Evolutionary conservation across 768 basidiomycete species (phyloP).

Genomic region (Mrakia gelida): DNA sequence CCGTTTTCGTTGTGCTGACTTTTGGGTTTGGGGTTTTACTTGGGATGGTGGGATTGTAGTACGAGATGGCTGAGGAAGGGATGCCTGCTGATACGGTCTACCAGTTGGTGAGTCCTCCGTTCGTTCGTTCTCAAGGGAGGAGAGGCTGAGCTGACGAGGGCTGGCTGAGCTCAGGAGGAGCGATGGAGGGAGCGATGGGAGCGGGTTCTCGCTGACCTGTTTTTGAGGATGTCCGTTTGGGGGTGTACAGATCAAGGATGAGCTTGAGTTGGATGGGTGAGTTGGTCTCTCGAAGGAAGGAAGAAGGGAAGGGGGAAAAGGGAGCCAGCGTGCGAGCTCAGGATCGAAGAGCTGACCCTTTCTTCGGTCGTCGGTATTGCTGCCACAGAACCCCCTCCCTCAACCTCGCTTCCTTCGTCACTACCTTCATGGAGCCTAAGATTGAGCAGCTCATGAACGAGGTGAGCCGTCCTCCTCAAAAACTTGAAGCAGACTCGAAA

Average conservation of each 20-base stretch:
- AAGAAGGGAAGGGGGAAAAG: too few relatives aligned
- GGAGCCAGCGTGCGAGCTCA: too few relatives aligned
- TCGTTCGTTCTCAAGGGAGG: too few relatives aligned
- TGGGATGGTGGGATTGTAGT: constrained; percentile 13
- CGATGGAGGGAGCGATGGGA: background rate
- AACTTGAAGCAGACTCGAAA: background rate
- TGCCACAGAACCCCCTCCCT: constrained; percentile 33
- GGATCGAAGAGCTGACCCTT: too few relatives aligned
- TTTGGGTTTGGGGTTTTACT: background rate
- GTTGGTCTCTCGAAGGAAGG: background rate
- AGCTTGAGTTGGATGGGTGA: constrained; percentile 30
- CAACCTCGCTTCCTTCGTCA: constrained; percentile 36
- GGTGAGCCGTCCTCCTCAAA: background rate
- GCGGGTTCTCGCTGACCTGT: too few relatives aligned
- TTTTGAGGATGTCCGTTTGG: background rate
- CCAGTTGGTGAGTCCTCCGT: constrained; percentile 14
- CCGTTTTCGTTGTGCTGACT: too few relatives aligned
- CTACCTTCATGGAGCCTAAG: constrained; percentile 35
- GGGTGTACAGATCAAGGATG: constrained; percentile 30
- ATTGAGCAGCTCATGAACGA: constrained; percentile 34
- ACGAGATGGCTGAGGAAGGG: constrained; percentile 35
- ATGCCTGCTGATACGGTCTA: constrained; percentile 29
- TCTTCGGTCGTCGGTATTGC: background rate
- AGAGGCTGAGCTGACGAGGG: background rate
- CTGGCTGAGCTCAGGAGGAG: background rate